These are phyloP conservation scores for Aspergillus indologenus DNA, from an alignment of 495 filamentous ascomycete species.

Conservation along the genomic window DNA sequence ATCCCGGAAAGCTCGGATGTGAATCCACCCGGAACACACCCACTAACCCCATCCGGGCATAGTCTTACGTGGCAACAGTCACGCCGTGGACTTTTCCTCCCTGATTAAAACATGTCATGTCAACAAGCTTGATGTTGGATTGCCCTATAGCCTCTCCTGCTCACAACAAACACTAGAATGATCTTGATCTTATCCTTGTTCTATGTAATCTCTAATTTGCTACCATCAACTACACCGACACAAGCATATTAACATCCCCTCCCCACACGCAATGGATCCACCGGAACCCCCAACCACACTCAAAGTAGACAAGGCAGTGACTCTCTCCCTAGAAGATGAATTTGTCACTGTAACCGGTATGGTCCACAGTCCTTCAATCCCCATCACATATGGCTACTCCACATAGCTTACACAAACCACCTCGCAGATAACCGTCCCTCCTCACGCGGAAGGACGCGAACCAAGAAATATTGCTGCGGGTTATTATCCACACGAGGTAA, in stretches of 20 bases:
- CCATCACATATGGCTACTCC: not conserved
- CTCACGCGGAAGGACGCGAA: constrained; percentile 26
- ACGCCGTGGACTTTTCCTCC: no score
- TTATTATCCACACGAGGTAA: not conserved
- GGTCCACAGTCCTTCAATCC: constrained; percentile 12
- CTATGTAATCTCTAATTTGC: no score
- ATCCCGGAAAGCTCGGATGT: no score
- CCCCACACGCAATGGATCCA: not conserved
- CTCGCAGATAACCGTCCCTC: constrained; percentile 32
- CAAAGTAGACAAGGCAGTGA: constrained; percentile 56
- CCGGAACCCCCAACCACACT: constrained; percentile 29
- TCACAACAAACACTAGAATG: no score
- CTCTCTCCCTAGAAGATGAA: constrained; percentile 59
- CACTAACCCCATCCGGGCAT: no score
- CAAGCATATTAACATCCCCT: not conserved
- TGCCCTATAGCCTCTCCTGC: no score
- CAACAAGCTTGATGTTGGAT: no score
- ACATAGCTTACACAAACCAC: constrained; percentile 29
- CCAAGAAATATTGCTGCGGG: not conserved
- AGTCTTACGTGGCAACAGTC: no score
- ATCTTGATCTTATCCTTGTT: no score
- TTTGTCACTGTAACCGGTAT: constrained; percentile 62
- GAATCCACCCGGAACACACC: no score
- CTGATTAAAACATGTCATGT: no score
- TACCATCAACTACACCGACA: no score